These are phyloP conservation scores for Aspergillus ochraceoroseus DNA, from an alignment of 2,329 filamentous ascomycete species.

Conservation along the genomic window DNA sequence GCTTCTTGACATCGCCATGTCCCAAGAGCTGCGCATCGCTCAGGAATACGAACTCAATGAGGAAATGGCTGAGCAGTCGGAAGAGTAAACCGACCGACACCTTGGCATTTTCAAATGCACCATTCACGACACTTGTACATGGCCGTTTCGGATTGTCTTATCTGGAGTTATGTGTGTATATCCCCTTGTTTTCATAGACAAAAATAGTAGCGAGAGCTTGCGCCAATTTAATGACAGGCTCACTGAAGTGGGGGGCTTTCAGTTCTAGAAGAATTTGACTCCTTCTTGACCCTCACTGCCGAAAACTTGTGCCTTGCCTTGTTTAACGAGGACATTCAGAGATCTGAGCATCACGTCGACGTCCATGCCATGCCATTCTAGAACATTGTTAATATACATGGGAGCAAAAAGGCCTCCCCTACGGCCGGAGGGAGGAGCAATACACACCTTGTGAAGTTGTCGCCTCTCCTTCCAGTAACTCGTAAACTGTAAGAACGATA, in stretches of 20 bases:
- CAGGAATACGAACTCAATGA: conserved; percentile 53
- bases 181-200: conserved; percentile 13
- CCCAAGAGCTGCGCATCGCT: conserved; percentile 68
- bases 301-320: conserved; percentile 89
- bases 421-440: conserved; percentile 10
- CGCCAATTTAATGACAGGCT: too few species aligned
- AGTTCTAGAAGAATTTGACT: conserved; percentile 94
- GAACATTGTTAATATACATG: too few species aligned
- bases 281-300: conserved; percentile 81
- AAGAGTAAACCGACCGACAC: conserved; percentile 12
- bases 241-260: too few species aligned
- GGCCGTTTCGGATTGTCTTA: conserved; percentile 6
- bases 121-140: conserved; percentile 8
- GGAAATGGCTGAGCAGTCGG: conserved; percentile 26
- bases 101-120: conserved; percentile 7
- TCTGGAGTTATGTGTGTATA: conserved; percentile 14
- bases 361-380: conserved; percentile 87
- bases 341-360: conserved; percentile 72
- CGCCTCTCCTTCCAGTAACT: conserved; percentile 81
- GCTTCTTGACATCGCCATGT: conserved; percentile 85
- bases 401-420: too few species aligned
- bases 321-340: conserved; percentile 75
- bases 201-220: conserved; percentile 7
- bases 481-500: conserved; percentile 84
- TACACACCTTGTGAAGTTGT: conserved; percentile 60